These are phyloP conservation scores for Gastrolobium bilobum DNA, from an alignment of 306 rosid species.

Conservation along the genomic window DNA sequence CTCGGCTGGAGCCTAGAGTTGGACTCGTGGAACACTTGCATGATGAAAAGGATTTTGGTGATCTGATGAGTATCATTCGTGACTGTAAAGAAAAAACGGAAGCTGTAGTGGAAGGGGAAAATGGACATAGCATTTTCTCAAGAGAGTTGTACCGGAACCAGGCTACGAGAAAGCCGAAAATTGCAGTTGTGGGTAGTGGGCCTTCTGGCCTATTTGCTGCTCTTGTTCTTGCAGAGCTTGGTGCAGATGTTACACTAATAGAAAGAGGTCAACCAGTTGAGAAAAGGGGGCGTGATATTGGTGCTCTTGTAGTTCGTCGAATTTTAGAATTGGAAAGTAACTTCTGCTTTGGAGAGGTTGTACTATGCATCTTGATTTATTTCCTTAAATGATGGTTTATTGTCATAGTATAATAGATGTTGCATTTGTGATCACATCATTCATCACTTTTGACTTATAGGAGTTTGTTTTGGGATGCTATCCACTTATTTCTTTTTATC, in stretches of 20 bases:
- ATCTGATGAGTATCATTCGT: conserved; percentile 67
- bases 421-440: conserved; percentile 18
- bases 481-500: conserved; percentile 3
- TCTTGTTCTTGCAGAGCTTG: conserved; percentile 92
- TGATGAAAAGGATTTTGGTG: conserved; percentile 57
- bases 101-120: conserved; percentile 44
- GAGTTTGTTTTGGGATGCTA: conserved; percentile 25
- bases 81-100: conserved; percentile 57
- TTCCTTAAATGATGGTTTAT: conserved; percentile 39
- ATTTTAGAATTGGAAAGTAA: conserved; percentile 84
- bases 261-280: conserved; percentile 99
- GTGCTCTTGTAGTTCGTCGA: conserved; percentile 82
- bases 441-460: conserved; percentile 16
- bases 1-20: conserved; percentile 81
- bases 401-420: conserved; percentile 29
- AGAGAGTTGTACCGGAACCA: conserved; percentile 37
- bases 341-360: conserved; percentile 99
- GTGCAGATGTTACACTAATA: conserved; percentile 91
- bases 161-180: conserved; percentile 66
- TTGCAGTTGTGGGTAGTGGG: conserved; percentile 92
- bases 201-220: conserved; percentile 94
- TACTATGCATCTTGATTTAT: conserved; percentile 53
- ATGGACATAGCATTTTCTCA: conserved; percentile 51
- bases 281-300: conserved; percentile 94
- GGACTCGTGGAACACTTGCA: conserved; percentile 80